phyloP scores from a whole-genome alignment of 1,284 basidiomycete species.

The Puccinia novopanici region DNA sequence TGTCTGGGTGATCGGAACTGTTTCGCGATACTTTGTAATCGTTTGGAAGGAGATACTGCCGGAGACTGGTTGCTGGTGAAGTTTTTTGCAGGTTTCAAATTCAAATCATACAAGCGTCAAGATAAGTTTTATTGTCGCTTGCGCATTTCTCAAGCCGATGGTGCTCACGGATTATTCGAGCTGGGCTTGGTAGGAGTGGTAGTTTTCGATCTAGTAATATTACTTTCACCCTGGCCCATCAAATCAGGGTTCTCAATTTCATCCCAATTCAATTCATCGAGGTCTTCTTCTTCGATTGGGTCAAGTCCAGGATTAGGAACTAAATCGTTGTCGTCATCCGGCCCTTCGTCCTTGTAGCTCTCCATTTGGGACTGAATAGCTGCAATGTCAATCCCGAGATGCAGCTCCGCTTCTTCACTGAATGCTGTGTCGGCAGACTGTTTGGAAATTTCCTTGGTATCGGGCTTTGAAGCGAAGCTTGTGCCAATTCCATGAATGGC shows the following conservation, averaged over 20 bases:
- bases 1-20: constrained; percentile 11
- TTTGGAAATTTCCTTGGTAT: not conserved
- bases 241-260: constrained; percentile 51
- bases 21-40: not conserved
- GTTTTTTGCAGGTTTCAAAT: not conserved
- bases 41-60: constrained; percentile 22
- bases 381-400: constrained; percentile 52
- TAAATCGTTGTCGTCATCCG: constrained; percentile 59
- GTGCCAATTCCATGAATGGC: constrained; percentile 54
- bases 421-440: not conserved
- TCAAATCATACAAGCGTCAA: not conserved
- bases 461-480: not conserved
- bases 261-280: constrained; percentile 54
- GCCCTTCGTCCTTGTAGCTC: constrained; percentile 57
- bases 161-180: constrained; percentile 14
- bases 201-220: constrained; percentile 38
- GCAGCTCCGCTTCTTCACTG: constrained; percentile 40
- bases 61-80: not conserved
- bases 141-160: not conserved
- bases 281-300: constrained; percentile 55
- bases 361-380: constrained; percentile 49
- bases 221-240: constrained; percentile 52
- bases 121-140: not conserved
- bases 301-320: constrained; percentile 52
- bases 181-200: constrained; percentile 16